Evolutionary conservation across 2,329 filamentous ascomycete species (phyloP).

Genomic region (Ascochyta clinopodiicola): DNA sequence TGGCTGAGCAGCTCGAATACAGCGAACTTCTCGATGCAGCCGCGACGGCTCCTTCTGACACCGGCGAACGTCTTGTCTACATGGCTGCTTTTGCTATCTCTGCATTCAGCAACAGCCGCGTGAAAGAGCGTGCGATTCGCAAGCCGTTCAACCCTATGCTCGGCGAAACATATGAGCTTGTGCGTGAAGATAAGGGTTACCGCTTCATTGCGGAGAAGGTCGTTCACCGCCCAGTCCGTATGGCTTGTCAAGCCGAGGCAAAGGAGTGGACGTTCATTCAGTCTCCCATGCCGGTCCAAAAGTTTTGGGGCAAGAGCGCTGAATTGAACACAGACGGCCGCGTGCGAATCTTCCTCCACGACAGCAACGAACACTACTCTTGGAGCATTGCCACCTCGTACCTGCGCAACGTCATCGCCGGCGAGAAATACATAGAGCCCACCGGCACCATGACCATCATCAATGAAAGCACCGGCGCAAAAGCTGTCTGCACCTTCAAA

Average conservation of each 20-base stretch:
- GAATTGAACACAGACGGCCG: slow-evolving; percentile 94
- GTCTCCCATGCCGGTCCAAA: slow-evolving; percentile 86
- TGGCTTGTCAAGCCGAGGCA: slow-evolving; percentile 92
- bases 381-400: slow-evolving; percentile 91
- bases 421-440: slow-evolving; percentile 97
- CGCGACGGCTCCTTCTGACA: slow-evolving; percentile 57
- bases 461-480: slow-evolving; percentile 83
- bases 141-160: slow-evolving; percentile 98
- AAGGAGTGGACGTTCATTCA: slow-evolving; percentile 86
- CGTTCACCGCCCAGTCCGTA: slow-evolving; percentile 85
- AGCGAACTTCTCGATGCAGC: slow-evolving; percentile 79
- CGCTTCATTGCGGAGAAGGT: slow-evolving; percentile 96
- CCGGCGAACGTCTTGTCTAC: slow-evolving; percentile 77
- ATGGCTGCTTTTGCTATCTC: slow-evolving; percentile 92
- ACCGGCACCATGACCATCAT: slow-evolving; percentile 86
- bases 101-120: slow-evolving; percentile 78
- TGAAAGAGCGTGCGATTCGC: slow-evolving; percentile 88
- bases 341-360: slow-evolving; percentile 77
- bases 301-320: slow-evolving; percentile 98
- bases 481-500: slow-evolving; percentile 88
- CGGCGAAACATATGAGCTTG: slow-evolving; percentile 92
- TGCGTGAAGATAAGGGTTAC: slow-evolving; percentile 86
- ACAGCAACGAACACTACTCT: slow-evolving; percentile 80
- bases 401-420: slow-evolving; percentile 93
- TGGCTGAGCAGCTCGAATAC: slow-evolving; percentile 92